Evolutionary conservation across 805 yeast genomes (phyloP).

Genomic region (Saccharomycopsis microspora): DNA sequence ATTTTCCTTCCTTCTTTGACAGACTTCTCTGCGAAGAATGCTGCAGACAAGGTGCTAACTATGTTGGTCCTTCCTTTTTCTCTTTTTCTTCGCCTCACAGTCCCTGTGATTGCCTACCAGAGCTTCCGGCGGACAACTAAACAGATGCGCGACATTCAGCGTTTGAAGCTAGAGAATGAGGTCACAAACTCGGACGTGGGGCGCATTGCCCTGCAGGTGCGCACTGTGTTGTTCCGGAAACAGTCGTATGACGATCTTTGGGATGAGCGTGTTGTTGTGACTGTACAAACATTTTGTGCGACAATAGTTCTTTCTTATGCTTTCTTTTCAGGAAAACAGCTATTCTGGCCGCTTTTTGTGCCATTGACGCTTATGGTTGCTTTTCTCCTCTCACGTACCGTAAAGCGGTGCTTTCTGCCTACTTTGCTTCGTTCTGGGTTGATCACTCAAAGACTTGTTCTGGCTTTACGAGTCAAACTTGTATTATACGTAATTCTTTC

Average conservation of each 20-base stretch:
- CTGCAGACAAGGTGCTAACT: constrained; percentile 14
- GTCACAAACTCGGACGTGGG: not conserved
- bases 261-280: constrained; percentile 1
- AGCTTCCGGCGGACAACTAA: constrained; percentile 5
- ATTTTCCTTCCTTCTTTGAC: constrained; percentile 17
- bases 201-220: not conserved
- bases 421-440: not conserved
- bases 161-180: not conserved
- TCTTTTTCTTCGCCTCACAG: constrained; percentile 22
- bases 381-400: not conserved
- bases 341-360: not conserved
- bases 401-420: not conserved
- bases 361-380: not conserved
- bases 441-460: not conserved
- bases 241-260: not conserved
- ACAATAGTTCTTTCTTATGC: not conserved
- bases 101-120: constrained; percentile 25
- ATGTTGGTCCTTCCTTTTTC: constrained; percentile 20
- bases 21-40: constrained; percentile 15
- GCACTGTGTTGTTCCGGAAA: not conserved
- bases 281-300: constrained; percentile 1
- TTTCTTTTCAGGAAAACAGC: not conserved
- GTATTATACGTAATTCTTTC: constrained; percentile 1
- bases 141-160: constrained; percentile 2
- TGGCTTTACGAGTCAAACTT: not conserved